Percentiles rank a stretch among this genome's conserved stretches.
These are phyloP conservation scores for Cercospora sesami DNA, from an alignment of 2,329 filamentous ascomycete genomes.

Conservation along the genomic window DNA sequence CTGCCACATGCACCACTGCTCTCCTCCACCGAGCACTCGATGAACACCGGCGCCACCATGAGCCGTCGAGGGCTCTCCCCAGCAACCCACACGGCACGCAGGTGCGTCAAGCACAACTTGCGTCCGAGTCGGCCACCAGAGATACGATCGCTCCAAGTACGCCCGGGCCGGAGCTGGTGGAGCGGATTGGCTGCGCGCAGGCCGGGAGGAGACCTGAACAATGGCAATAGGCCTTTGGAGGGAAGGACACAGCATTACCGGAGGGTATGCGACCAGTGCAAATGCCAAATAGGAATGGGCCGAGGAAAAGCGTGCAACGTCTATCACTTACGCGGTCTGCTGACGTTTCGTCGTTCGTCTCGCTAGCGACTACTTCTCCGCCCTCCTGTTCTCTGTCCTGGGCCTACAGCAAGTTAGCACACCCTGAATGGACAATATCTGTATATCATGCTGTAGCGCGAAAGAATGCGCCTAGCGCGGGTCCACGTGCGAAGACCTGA, in stretches of 20 bases:
- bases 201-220: neutral
- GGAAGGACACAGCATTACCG: neutral
- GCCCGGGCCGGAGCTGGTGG: neutral
- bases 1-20: neutral
- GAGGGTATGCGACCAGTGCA: neutral
- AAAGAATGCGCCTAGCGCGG: neutral
- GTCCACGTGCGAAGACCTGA: neutral
- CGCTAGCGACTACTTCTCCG: neutral
- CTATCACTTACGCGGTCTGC: conserved; percentile 11
- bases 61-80: neutral
- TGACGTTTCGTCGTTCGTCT: conserved; percentile 10
- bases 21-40: neutral
- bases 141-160: neutral
- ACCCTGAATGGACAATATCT: conserved; percentile 14
- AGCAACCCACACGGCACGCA: neutral
- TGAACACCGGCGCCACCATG: neutral
- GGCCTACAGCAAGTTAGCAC: conserved; percentile 24
- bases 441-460: neutral
- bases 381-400: conserved; percentile 8
- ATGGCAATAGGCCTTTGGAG: neutral
- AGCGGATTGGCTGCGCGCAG: neutral
- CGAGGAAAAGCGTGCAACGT: neutral
- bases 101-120: neutral
- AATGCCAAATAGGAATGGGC: neutral
- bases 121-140: neutral